Base-by-base conservation (phyloP, 2,329 filamentous ascomycete species). In the Diaporthe sp. region DNA sequence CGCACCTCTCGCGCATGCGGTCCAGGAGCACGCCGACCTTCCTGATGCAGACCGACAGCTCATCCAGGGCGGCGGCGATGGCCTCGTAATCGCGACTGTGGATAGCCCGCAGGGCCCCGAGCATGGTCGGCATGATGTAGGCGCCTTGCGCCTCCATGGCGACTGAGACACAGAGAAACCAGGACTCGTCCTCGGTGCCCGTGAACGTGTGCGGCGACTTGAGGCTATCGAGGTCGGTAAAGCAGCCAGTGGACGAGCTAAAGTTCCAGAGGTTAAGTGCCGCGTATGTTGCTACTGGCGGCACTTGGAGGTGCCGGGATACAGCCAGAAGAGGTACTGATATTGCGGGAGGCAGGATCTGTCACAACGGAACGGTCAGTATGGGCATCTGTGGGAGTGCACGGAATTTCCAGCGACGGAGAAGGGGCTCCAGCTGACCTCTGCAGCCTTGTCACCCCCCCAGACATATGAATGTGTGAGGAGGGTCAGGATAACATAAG, bases 241-340 rank as follows among this genome's bases (percentile, higher is more conserved):
- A 90, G 66, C 92, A 88, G 1, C 78, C 58, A 2, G 82, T 81
- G 0, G 78, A 75, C 51, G 93, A 91, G 76, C 90, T 88, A 84
- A 94, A 98, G 84, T 98, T 98, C 96, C 96, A 98, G 17, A 98
- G 87, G 78, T 94, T 95, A 44, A 96, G 87, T 0, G 90, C 94
- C 1, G 96, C 94, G 80, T 98, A 98, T 15, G 96, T 97, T n/a
- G 95, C 94, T 0, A 97, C 94, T 1, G 95, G 93, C 1, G 95
- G 96, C 1, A 98, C 88, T 75, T 96, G 93, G 9, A 98, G 90
- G 78, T 93, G 91, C 17, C 88, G 83, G 71, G 94, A 95, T 13
- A 94, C 89, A 61, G 88, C 80, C 59, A 97, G 87, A 74, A 97
- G 92, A 0, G 96, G 96, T 0, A 95, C 86, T 0, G 94, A 93